phyloP scores from a whole-genome alignment of 1,284 basidiomycete genomes.

The Ceratobasidium sp. region DNA sequence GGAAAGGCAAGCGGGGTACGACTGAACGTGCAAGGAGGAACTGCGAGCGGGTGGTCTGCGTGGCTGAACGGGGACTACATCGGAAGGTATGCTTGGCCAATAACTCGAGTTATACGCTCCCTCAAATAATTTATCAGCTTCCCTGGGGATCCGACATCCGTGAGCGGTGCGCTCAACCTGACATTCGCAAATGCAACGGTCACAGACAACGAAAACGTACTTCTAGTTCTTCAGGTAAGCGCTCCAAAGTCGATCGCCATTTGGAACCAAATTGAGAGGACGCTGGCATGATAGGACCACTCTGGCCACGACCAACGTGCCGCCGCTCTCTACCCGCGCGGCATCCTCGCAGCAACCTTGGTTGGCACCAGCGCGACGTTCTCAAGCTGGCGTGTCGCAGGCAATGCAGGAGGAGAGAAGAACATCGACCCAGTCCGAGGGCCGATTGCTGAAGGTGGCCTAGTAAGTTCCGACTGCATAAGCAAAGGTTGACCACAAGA shows the following conservation, averaged over 20 bases:
- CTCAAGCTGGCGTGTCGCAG: conserved; percentile 53
- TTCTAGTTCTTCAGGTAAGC: conserved; percentile 44
- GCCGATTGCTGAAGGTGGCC: conserved; percentile 53
- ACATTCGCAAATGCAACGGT: conserved; percentile 48
- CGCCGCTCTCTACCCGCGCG: conserved; percentile 53
- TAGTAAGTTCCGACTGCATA: conserved; percentile 33
- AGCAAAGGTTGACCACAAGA: not conserved
- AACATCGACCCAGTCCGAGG: conserved; percentile 50
- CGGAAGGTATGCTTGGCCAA: conserved; percentile 19
- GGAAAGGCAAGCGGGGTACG: conserved; percentile 48
- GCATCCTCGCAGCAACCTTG: conserved; percentile 51
- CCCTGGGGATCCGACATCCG: conserved; percentile 40
- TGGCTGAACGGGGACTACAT: conserved; percentile 45
- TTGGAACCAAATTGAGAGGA: not conserved
- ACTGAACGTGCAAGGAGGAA: conserved; percentile 48
- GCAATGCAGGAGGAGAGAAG: conserved; percentile 52
- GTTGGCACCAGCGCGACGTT: conserved; percentile 43
- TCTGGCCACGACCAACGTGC: conserved; percentile 44
- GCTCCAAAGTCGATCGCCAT: not conserved
- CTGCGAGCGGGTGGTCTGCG: conserved; percentile 44
- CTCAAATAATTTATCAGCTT: conserved; percentile 20
- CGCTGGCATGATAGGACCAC: conserved; percentile 43
- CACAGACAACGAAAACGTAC: conserved; percentile 50
- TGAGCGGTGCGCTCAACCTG: conserved; percentile 46
- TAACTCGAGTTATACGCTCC: not conserved